Conservation (phyloP, 1,139 yeast genomes). For the Candida buenavistaensis region DNA sequence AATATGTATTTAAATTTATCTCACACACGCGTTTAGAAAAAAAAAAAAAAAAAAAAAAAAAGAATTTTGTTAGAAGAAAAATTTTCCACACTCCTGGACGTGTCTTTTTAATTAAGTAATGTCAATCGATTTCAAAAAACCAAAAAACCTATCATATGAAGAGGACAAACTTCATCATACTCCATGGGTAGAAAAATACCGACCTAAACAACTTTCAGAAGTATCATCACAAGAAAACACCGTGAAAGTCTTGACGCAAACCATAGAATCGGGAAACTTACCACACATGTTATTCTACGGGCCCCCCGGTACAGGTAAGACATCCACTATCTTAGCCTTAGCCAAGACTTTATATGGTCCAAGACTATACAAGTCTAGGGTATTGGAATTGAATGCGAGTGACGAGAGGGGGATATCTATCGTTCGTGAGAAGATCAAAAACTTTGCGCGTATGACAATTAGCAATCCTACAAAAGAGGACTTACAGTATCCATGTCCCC, state of each 20-base stretch:
- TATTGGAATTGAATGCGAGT: conserved; percentile 90
- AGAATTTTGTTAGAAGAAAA: no score
- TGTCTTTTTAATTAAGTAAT: conserved; percentile 2
- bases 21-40: no score
- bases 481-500: conserved; percentile 86
- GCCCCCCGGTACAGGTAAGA: conserved; percentile 97
- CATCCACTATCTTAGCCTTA: conserved; percentile 86
- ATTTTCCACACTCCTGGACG: no score
- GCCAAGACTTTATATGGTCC: conserved; percentile 85
- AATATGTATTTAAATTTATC: no score
- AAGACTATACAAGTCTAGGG: conserved; percentile 66
- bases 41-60: no score
- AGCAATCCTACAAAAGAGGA: conserved; percentile 77
- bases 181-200: conserved; percentile 81
- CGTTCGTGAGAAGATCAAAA: conserved; percentile 89
- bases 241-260: conserved; percentile 76
- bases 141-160: conserved; percentile 25
- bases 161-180: conserved; percentile 51
- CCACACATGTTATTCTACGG: conserved; percentile 98
- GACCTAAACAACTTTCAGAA: conserved; percentile 82
- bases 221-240: conserved; percentile 93
- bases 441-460: conserved; percentile 84
- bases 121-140: conserved; percentile 12
- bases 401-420: conserved; percentile 96
- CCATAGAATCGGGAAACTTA: conserved; percentile 75